These are phyloP conservation scores for Teunomyces cretensis DNA, from an alignment of 805 yeast species.

Conservation along the genomic window DNA sequence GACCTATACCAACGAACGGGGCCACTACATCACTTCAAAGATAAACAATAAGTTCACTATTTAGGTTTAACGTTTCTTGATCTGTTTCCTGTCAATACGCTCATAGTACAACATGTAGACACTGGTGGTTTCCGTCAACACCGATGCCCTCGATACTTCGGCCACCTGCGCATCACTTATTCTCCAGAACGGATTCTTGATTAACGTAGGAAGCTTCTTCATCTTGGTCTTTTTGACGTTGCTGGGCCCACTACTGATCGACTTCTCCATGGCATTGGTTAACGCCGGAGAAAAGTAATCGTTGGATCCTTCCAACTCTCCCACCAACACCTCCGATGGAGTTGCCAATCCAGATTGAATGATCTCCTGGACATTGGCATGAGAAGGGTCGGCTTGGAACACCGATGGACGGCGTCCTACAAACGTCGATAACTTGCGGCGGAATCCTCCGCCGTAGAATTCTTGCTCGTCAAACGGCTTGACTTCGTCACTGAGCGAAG, in stretches of 20 bases:
- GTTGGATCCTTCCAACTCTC: constrained; percentile 21
- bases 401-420: constrained; percentile 44
- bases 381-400: constrained; percentile 37
- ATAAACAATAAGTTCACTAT: not conserved
- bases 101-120: constrained; percentile 88
- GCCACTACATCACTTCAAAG: constrained; percentile 1
- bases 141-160: constrained; percentile 58
- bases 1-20: constrained; percentile 8
- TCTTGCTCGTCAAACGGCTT: not conserved
- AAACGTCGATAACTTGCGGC: constrained; percentile 35
- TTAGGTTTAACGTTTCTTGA: constrained; percentile 1
- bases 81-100: constrained; percentile 32
- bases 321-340: constrained; percentile 41
- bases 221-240: constrained; percentile 29
- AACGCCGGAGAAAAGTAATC: constrained; percentile 25
- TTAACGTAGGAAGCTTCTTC: constrained; percentile 55
- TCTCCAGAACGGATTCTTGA: constrained; percentile 75
- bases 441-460: constrained; percentile 25
- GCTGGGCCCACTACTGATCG: not conserved
- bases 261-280: constrained; percentile 6
- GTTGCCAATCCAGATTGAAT: constrained; percentile 39
- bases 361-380: constrained; percentile 37
- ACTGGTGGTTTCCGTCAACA: constrained; percentile 68
- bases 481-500: not conserved
- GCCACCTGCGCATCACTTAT: constrained; percentile 73